Conservation (phyloP, 768 basidiomycete genomes). For the Hygrocybe punicea region DNA sequence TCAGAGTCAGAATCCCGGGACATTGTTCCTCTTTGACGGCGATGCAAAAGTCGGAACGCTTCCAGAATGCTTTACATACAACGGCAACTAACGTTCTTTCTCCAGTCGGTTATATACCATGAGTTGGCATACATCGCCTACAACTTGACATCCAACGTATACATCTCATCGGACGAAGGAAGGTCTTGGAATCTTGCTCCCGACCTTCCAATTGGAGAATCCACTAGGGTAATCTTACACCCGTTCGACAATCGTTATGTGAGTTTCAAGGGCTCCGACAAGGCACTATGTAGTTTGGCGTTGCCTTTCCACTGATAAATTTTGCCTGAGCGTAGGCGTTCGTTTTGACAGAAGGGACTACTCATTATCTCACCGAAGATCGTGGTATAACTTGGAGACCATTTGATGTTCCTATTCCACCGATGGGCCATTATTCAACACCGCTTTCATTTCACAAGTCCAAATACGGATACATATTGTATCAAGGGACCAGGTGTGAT, state of each 20-base stretch:
- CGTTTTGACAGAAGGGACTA: slow-evolving; percentile 67
- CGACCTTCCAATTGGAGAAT: slow-evolving; percentile 53
- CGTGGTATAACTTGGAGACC: slow-evolving; percentile 83
- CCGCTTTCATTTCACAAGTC: slow-evolving; percentile 82
- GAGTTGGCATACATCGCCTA: too few species aligned
- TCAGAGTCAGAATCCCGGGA: slow-evolving; percentile 66
- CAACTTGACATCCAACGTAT: slow-evolving; percentile 60
- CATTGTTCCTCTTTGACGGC: slow-evolving; percentile 90
- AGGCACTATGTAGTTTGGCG: neutral
- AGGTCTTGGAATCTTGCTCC: slow-evolving; percentile 55
- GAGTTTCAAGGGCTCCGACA: slow-evolving; percentile 18
- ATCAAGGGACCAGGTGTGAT: slow-evolving; percentile 70
- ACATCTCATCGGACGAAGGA: slow-evolving; percentile 85
- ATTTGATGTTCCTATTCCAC: slow-evolving; percentile 64
- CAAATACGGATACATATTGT: slow-evolving; percentile 73
- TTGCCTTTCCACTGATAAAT: too few species aligned
- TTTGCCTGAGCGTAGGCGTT: slow-evolving; percentile 64
- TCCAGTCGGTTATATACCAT: slow-evolving; percentile 68
- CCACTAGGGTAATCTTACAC: slow-evolving; percentile 76
- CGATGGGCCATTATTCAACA: slow-evolving; percentile 52
- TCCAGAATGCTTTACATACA: neutral
- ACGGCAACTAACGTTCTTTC: slow-evolving; percentile 8
- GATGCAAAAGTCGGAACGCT: slow-evolving; percentile 71
- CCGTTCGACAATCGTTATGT: slow-evolving; percentile 80
- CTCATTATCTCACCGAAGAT: slow-evolving; percentile 85